Percentiles rank a stretch among this genome's conserved stretches.
phyloP scores from a whole-genome alignment of 768 basidiomycete genomes.

The Hirschioporus abietinus region DNA sequence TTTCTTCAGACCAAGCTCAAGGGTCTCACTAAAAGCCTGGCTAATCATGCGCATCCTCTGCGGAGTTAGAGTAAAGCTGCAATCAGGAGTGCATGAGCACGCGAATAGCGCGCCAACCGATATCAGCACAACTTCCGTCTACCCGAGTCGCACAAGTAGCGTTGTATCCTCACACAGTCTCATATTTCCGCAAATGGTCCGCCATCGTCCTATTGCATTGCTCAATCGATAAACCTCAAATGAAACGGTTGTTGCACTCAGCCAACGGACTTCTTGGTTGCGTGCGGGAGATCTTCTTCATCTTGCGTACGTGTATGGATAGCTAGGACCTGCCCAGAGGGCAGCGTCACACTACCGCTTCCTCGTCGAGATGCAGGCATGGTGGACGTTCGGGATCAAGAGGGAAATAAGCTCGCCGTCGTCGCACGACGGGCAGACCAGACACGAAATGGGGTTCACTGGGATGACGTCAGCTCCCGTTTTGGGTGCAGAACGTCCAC shows the following conservation, averaged over 20 bases:
- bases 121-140: not conserved
- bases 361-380: slow-evolving; percentile 75
- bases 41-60: slow-evolving; percentile 96
- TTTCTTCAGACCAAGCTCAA: slow-evolving; percentile 83
- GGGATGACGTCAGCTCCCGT: not conserved
- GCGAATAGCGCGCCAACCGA: not conserved
- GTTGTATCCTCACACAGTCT: slow-evolving; percentile 60
- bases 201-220: slow-evolving; percentile 69
- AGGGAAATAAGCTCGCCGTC: not conserved
- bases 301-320: slow-evolving; percentile 86
- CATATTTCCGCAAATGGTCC: slow-evolving; percentile 89
- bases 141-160: not conserved
- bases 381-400: slow-evolving; percentile 8
- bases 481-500: too few relatives aligned
- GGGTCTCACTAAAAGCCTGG: slow-evolving; percentile 88
- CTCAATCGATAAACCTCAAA: slow-evolving; percentile 8
- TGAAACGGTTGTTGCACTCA: not conserved
- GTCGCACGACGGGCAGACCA: not conserved
- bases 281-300: slow-evolving; percentile 86
- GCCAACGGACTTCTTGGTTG: slow-evolving; percentile 72
- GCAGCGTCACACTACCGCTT: slow-evolving; percentile 67
- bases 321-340: slow-evolving; percentile 67
- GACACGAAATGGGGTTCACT: not conserved
- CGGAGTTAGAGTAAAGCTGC: slow-evolving; percentile 79
- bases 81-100: not conserved